Evolutionary conservation across 2,329 filamentous ascomycete species (phyloP).

Genomic region (Aschersonia sp.): DNA sequence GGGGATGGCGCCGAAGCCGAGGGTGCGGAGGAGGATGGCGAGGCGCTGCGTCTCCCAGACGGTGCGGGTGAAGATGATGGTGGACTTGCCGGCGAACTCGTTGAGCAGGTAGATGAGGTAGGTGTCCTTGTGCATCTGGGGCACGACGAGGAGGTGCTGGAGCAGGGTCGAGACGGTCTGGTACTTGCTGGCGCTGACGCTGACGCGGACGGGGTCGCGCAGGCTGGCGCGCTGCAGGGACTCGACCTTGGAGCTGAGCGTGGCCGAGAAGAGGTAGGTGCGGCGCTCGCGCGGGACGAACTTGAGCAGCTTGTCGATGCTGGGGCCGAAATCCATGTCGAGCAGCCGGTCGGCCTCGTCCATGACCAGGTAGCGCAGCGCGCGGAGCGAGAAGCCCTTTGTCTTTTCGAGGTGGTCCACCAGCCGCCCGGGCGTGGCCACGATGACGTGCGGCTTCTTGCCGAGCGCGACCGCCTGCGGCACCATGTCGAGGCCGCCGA

Average conservation of each 20-base stretch:
- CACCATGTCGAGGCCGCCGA: slow-evolving; percentile 94
- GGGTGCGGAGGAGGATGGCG: slow-evolving; percentile 64
- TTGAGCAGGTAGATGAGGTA: slow-evolving; percentile 79
- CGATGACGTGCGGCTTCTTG: slow-evolving; percentile 91
- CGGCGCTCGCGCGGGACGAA: slow-evolving; percentile 64
- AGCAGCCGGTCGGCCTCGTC: slow-evolving; percentile 87
- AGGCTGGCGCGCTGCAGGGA: slow-evolving; percentile 80
- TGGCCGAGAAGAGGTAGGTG: slow-evolving; percentile 88
- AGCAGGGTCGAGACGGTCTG: slow-evolving; percentile 83
- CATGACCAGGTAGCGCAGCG: slow-evolving; percentile 80
- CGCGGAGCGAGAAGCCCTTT: slow-evolving; percentile 77
- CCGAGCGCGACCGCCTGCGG: slow-evolving; percentile 78
- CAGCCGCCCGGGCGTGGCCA: slow-evolving; percentile 79
- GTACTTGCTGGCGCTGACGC: slow-evolving; percentile 70
- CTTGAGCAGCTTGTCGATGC: slow-evolving; percentile 85
- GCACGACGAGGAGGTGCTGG: slow-evolving; percentile 77
- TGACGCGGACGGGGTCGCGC: slow-evolving; percentile 69
- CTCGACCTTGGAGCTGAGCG: slow-evolving; percentile 88
- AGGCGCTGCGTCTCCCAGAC: slow-evolving; percentile 82
- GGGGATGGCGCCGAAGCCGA: slow-evolving; percentile 84
- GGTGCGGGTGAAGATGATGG: slow-evolving; percentile 84
- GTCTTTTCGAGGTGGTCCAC: slow-evolving; percentile 93
- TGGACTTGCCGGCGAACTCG: slow-evolving; percentile 72
- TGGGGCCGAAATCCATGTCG: slow-evolving; percentile 86
- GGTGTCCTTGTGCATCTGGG: slow-evolving; percentile 75